Evolutionary conservation across 108 stramenopile species (phyloP), one percentile per base, ranked within the genome.

Genomic region (Ochromonas danica): DNA sequence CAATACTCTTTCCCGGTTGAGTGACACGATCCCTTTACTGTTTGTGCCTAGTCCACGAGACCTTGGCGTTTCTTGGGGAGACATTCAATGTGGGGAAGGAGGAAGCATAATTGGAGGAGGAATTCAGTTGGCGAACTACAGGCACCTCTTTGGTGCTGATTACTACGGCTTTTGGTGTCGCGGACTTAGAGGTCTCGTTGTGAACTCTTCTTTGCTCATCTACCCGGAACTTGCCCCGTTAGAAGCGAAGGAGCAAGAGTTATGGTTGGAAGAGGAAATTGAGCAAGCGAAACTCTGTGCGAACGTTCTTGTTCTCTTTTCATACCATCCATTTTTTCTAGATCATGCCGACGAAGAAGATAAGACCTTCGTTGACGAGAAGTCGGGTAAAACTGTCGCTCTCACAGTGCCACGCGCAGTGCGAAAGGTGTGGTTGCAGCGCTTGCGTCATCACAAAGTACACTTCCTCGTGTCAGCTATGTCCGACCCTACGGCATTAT

Each of bases 201-300:
- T 75, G 17, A 75, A 75, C 40, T 42, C 40, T 6, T 57, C 72
- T 3, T 36, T 75, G 40, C 22, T 75, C 45, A 33, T 75, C 31
- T 33, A 27, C 25, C 72, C 72, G 27, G 72, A 27, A 33, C n/a
- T 36, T 51, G 45, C 45, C 14, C 6, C 22, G 22, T 6, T 14
- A 14, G 45, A 51, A 51, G 45, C 27, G 63, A 67, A 28, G 17
- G 43, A 75, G 22, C 72, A 75, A 36, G 31, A 33, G 25, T 3
- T 6, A 28, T 75, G 72, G 72, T 25, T 75, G 3, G 72, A 39
- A 14, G 72, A 75, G 51, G 72, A 75, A 36, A 28, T 75, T 22
- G 72, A 75, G 25, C 72, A 75, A 41, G 14, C n/a, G 14, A 75
- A 60, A 41, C 28, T 75, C 17, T 75, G 72, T 42, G 36, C 72